phyloP scores from a whole-genome alignment of 164 flowering plant species.

The Santalum album region DNA sequence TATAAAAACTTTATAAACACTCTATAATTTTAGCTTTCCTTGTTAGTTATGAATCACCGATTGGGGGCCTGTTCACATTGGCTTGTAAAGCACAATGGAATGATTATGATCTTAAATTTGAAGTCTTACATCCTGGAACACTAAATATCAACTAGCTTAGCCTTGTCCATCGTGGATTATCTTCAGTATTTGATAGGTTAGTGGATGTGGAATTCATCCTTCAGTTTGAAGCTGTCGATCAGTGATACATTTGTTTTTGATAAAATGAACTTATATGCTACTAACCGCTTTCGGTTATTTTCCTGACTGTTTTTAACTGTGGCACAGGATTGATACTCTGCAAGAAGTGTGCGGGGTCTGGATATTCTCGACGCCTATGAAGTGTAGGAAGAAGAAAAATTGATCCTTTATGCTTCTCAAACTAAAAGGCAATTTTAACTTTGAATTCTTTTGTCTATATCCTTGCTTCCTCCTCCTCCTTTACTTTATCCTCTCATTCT shows the following conservation, averaged over 20 bases:
- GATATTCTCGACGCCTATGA: slow-evolving; percentile 74
- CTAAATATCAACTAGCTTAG: too few relatives aligned
- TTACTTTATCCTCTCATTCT: too few relatives aligned
- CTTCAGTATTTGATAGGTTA: too few relatives aligned
- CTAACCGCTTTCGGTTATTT: not conserved
- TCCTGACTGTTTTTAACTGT: not conserved
- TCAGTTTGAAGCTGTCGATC: not conserved
- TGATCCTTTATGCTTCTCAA: not conserved
- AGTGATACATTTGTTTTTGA: not conserved
- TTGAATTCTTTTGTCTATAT: not conserved
- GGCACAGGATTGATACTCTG: slow-evolving; percentile 66
- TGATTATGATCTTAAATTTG: too few relatives aligned
- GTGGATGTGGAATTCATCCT: too few relatives aligned
- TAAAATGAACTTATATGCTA: not conserved
- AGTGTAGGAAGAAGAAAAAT: not conserved
- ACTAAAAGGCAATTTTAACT: slow-evolving; percentile 6
- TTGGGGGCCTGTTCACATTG: too few relatives aligned
- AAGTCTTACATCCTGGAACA: too few relatives aligned
- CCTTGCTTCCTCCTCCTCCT: too few relatives aligned
- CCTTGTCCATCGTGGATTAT: too few relatives aligned
- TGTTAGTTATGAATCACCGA: not conserved
- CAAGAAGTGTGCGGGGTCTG: slow-evolving; percentile 90
- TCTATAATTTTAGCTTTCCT: too few relatives aligned
- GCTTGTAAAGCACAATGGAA: too few relatives aligned
- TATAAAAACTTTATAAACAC: not conserved